phyloP scores from a whole-genome alignment of 139 green algal genomes.

The Tetradesmus lagerheimii region DNA sequence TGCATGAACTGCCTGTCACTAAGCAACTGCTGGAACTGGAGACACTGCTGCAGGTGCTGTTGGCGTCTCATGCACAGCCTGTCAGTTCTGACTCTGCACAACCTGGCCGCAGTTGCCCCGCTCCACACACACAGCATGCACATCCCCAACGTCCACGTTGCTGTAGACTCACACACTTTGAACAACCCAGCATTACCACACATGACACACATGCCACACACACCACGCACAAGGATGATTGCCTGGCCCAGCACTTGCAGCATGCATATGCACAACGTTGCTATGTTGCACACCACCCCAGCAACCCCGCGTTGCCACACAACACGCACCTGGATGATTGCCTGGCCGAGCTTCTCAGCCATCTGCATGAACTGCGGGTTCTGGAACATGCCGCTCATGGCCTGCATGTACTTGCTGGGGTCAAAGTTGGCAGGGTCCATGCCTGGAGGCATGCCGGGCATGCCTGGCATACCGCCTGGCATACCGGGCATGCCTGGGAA shows the following conservation, averaged over 20 bases:
- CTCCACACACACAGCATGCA: no score
- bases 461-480: background rate
- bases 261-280: slow-evolving; percentile 89
- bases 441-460: slow-evolving; percentile 43
- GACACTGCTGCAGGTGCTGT: background rate
- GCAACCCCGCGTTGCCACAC: no score
- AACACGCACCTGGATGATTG: slow-evolving; percentile 79
- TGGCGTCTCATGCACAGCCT: no score
- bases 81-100: no score
- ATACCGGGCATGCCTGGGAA: slow-evolving; percentile 3
- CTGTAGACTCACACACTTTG: no score
- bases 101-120: no score
- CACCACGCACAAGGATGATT: no score
- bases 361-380: slow-evolving; percentile 90
- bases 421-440: slow-evolving; percentile 61
- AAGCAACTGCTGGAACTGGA: background rate
- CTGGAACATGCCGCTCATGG: slow-evolving; percentile 83
- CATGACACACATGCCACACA: no score
- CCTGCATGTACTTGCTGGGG: slow-evolving; percentile 81
- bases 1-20: slow-evolving; percentile 84
- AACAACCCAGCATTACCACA: no score
- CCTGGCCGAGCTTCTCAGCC: slow-evolving; percentile 87
- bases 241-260: slow-evolving; percentile 86
- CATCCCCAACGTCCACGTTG: no score
- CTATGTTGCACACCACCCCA: background rate